These are phyloP conservation scores for Elaeagnus macrophylla DNA, from an alignment of 306 rosid genomes.

Conservation along the genomic window DNA sequence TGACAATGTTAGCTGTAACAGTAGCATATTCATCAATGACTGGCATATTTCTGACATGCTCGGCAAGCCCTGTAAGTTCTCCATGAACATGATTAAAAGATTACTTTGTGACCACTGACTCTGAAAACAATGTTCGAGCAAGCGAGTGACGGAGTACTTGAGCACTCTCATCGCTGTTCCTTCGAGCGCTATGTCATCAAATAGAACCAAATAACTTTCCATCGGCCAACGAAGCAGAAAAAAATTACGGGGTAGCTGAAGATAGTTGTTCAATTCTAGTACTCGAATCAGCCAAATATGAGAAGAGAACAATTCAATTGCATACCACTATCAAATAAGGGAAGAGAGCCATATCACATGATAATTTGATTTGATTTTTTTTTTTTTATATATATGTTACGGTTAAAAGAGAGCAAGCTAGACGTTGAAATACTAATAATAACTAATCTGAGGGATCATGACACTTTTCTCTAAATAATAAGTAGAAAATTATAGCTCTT, in stretches of 20 bases:
- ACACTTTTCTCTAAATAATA: too few species aligned
- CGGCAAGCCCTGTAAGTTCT: slow-evolving; percentile 45
- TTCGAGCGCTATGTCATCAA: slow-evolving; percentile 22
- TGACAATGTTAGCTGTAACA: slow-evolving; percentile 24
- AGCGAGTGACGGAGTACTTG: slow-evolving; percentile 39
- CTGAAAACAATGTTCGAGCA: slow-evolving; percentile 37
- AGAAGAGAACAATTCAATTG: too few species aligned
- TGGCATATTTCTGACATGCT: slow-evolving; percentile 43
- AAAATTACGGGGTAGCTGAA: slow-evolving; percentile 50
- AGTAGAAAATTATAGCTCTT: too few species aligned
- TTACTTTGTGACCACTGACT: slow-evolving; percentile 41
- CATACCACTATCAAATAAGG: too few species aligned
- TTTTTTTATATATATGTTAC: too few species aligned
- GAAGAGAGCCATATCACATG: too few species aligned
- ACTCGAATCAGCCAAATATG: too few species aligned
- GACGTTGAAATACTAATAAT: too few species aligned
- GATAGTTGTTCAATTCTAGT: slow-evolving; percentile 40
- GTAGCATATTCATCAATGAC: slow-evolving; percentile 33
- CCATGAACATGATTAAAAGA: slow-evolving; percentile 34
- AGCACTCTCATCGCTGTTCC: slow-evolving; percentile 27
- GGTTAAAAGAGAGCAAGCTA: too few species aligned
- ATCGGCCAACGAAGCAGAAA: slow-evolving; percentile 43
- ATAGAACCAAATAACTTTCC: slow-evolving; percentile 27
- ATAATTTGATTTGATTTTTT: too few species aligned
- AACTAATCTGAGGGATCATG: too few species aligned